Base-by-base conservation (phyloP, 2,329 filamentous ascomycete genomes). In the Fusarium redolens region DNA sequence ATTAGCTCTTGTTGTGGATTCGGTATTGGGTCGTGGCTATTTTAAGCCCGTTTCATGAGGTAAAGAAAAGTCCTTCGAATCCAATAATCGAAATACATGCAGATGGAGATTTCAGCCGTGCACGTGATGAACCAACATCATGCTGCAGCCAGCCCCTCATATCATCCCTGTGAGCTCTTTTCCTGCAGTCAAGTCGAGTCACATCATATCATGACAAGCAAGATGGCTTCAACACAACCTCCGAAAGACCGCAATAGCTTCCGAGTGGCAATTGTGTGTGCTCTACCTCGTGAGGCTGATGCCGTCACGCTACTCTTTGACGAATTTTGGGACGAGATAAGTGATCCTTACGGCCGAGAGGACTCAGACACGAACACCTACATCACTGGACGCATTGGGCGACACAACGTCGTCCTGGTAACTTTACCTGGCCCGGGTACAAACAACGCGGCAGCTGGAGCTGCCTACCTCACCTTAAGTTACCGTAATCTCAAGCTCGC, bases 401-500 rank as follows among this genome's bases (percentile, higher is more conserved):
- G 10, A 4, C 61, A 62, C 12, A 10, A 45, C 1, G 4, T 64
- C 7, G 61, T 82, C 7, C 69, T 83, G 0, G 70, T 68, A 15
- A 31, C 76, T 0, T 71, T 80, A 7, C 65, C 77, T 7, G 22
- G n/a, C 1, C 81, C 78, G 61, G 80, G 80, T 20, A 81, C 71
- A 33, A 71, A 22, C 28, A 78, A 28, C 37, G 77, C 81, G 0
- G 78, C 81, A 1, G 56, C 43, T 6, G 65, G 76, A 0, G 74
- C 80, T 0, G 69, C 75, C 0, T 75, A 70, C 25, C 54, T 85
- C 9, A 75, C 78, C 0, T 72, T 72, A 2, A 85, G 82, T 64
- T 85, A 81, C 38, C 47, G 58, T 0, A 61, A 67, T 12, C 61
- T 86, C 2, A 76, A 71, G 11, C 67, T 85, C 0, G 81, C 71